These are phyloP conservation scores for Fusarium nematophilum DNA, from an alignment of 2,329 filamentous ascomycete species.

Conservation along the genomic window DNA sequence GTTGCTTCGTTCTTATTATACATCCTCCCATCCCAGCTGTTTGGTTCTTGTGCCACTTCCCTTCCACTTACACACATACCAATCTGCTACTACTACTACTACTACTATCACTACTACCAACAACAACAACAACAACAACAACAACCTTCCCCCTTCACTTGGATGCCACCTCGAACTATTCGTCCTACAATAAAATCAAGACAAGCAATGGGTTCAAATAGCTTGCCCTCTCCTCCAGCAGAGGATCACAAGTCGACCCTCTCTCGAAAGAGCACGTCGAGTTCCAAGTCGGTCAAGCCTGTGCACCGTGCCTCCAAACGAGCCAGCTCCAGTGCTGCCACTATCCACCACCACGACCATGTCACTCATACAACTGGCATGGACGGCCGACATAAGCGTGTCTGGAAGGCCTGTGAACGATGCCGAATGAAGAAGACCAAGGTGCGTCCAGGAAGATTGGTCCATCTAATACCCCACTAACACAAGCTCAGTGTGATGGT, in stretches of 20 bases:
- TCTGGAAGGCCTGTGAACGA: conserved; percentile 75
- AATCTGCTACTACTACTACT: background rate
- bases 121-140: no score
- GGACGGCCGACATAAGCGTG: conserved; percentile 71
- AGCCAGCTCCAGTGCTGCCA: conserved; percentile 53
- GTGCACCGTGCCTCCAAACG: conserved; percentile 64
- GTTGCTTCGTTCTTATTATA: conserved; percentile 32
- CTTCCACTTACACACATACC: conserved; percentile 33
- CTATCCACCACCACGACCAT: conserved; percentile 53
- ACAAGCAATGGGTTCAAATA: conserved; percentile 59
- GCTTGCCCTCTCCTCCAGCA: conserved; percentile 64
- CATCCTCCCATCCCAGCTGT: conserved; percentile 32
- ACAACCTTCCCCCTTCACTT: conserved; percentile 5
- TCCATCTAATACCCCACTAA: conserved; percentile 20
- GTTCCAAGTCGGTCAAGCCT: conserved; percentile 61
- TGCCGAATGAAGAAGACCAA: conserved; percentile 79
- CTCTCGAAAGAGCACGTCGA: conserved; percentile 54
- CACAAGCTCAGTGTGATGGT: conserved; percentile 65
- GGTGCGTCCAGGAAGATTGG: conserved; percentile 53
- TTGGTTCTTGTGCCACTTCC: conserved; percentile 23
- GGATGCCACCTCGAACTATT: conserved; percentile 20
- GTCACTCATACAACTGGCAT: conserved; percentile 50
- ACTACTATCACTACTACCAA: no score
- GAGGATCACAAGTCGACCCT: conserved; percentile 57
- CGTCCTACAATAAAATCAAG: conserved; percentile 17